Evolutionary conservation across 2,329 filamentous ascomycete species (phyloP).

Genomic region (Alternaria sp.): DNA sequence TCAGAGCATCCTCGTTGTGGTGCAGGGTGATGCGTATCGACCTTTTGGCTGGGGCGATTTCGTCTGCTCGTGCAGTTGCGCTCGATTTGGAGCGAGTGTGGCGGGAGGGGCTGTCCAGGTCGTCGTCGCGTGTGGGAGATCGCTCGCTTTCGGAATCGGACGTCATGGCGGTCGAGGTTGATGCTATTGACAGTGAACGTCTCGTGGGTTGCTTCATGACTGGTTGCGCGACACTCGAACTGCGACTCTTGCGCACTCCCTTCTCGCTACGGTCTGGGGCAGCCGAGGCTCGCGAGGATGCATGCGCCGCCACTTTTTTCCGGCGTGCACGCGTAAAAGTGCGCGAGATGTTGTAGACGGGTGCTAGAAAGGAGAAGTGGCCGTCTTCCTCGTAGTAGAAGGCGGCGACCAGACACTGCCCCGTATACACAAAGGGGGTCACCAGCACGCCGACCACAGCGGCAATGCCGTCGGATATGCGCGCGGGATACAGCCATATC

Average conservation of each 20-base stretch:
- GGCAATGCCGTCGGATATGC: conserved; percentile 75
- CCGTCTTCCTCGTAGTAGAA: conserved; percentile 86
- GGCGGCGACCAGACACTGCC: conserved; percentile 81
- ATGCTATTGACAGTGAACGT: conserved; percentile 55
- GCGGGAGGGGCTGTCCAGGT: conserved; percentile 54
- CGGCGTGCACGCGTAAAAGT: conserved; percentile 56
- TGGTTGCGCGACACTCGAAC: conserved; percentile 34
- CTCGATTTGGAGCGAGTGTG: conserved; percentile 72
- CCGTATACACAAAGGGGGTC: conserved; percentile 79
- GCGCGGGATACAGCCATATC: conserved; percentile 68
- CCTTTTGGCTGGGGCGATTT: conserved; percentile 72
- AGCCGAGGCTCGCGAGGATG: conserved; percentile 39
- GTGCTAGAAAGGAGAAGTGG: conserved; percentile 78
- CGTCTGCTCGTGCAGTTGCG: conserved; percentile 62
- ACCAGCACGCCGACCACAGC: conserved; percentile 81
- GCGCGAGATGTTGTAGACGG: conserved; percentile 69
- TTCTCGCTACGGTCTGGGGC: conserved; percentile 41
- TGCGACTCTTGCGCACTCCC: conserved; percentile 43
- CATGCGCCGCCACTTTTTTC: conserved; percentile 41
- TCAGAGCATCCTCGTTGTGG: conserved; percentile 78
- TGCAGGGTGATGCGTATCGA: conserved; percentile 93
- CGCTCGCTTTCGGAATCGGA: conserved; percentile 73
- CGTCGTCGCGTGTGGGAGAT: conserved; percentile 39
- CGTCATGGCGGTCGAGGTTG: conserved; percentile 71
- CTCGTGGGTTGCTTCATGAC: conserved; percentile 42